Evolutionary conservation across 1,284 basidiomycete species (phyloP).

Genomic region (Boletus smithii): DNA sequence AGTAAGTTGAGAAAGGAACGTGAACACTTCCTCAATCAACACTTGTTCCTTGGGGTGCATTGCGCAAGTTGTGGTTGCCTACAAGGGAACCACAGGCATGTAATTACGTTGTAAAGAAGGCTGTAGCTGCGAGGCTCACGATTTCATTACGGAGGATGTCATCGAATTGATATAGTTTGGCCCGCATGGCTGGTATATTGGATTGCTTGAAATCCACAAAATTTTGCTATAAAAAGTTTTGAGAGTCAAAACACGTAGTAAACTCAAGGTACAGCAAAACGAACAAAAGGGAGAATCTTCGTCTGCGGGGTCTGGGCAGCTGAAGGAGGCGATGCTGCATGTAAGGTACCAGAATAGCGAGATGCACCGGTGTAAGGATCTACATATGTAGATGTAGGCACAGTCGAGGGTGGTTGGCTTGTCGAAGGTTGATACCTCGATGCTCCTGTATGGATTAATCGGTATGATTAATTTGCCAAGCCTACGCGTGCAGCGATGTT

Average conservation of each 20-base stretch:
- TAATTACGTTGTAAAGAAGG: not conserved
- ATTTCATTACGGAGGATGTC: slow-evolving; percentile 66
- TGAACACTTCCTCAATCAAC: slow-evolving; percentile 63
- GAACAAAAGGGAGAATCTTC: slow-evolving; percentile 59
- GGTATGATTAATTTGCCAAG: not conserved
- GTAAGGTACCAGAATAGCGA: slow-evolving; percentile 32
- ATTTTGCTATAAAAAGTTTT: slow-evolving; percentile 41
- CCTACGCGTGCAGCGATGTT: slow-evolving; percentile 19
- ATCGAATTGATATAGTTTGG: slow-evolving; percentile 82
- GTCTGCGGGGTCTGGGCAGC: slow-evolving; percentile 28
- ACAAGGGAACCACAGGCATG: slow-evolving; percentile 1
- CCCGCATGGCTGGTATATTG: slow-evolving; percentile 83
- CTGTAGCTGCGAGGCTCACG: slow-evolving; percentile 38
- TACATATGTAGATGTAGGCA: slow-evolving; percentile 33
- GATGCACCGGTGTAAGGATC: slow-evolving; percentile 43
- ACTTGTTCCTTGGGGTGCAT: slow-evolving; percentile 67
- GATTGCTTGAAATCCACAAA: slow-evolving; percentile 81
- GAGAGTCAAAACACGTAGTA: slow-evolving; percentile 2
- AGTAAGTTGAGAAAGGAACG: slow-evolving; percentile 55
- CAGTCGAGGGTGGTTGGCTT: slow-evolving; percentile 9
- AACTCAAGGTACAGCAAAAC: slow-evolving; percentile 22
- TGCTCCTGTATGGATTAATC: slow-evolving; percentile 30
- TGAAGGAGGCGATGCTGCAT: slow-evolving; percentile 24
- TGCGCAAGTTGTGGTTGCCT: slow-evolving; percentile 68
- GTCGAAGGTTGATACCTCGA: slow-evolving; percentile 29